A percentile compares a stretch with the other conserved stretches of the same genome.
Conservation (phyloP, 768 basidiomycete genomes). For the Hebeloma cylindrosporum region DNA sequence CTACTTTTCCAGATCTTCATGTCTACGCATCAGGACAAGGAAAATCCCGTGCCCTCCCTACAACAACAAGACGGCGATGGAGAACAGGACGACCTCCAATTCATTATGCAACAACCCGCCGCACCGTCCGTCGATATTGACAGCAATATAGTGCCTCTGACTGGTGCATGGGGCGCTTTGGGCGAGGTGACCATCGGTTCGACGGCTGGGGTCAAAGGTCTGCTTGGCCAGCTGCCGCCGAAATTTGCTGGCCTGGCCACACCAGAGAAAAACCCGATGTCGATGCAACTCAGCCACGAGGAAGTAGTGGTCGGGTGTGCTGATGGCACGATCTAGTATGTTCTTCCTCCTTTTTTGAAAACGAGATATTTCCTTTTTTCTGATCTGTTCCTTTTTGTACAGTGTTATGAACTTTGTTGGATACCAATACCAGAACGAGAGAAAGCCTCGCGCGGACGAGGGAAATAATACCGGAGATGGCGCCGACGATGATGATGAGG, state of each 20-base stretch:
- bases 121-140: constrained; percentile 57
- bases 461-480: background rate
- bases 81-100: constrained; percentile 30
- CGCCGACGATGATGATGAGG: constrained; percentile 2
- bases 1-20: constrained; percentile 61
- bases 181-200: constrained; percentile 35
- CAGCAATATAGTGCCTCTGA: constrained; percentile 59
- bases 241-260: constrained; percentile 80
- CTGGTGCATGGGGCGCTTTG: constrained; percentile 76
- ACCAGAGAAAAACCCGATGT: constrained; percentile 94
- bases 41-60: constrained; percentile 18
- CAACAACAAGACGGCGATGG: constrained; percentile 26
- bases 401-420: constrained; percentile 36
- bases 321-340: constrained; percentile 90
- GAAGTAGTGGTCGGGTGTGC: constrained; percentile 91
- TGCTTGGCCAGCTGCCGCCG: constrained; percentile 58
- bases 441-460: constrained; percentile 9
- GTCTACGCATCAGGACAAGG: constrained; percentile 75
- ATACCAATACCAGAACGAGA: constrained; percentile 27
- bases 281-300: constrained; percentile 88
- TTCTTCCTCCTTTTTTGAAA: constrained; percentile 12
- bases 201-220: constrained; percentile 50
- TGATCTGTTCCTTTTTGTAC: constrained; percentile 1
- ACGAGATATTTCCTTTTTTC: background rate
- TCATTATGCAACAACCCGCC: constrained; percentile 23